Conservation (phyloP, 257 asterid genomes). For the Buddleja alternifolia region DNA sequence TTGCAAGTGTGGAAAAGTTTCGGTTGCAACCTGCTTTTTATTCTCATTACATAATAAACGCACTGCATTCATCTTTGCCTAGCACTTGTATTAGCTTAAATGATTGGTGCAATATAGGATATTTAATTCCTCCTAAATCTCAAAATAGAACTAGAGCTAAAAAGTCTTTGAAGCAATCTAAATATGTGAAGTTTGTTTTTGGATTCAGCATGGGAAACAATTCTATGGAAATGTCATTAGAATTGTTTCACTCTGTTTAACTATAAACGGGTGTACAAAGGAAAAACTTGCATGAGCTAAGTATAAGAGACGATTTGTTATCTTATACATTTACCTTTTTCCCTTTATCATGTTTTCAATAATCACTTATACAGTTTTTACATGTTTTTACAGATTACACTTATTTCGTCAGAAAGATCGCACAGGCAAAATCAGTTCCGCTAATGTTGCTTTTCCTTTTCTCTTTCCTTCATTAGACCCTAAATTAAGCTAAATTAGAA, state of each 20-base stretch:
- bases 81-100: constrained; percentile 4
- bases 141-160: background rate
- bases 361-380: background rate
- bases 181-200: background rate
- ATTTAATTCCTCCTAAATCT: constrained; percentile 9
- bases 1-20: background rate
- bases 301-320: background rate
- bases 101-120: constrained; percentile 1
- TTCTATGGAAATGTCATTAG: background rate
- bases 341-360: background rate
- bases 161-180: background rate
- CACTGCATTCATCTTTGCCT: background rate
- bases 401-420: background rate
- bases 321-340: too few relatives aligned
- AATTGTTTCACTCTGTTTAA: background rate
- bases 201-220: background rate
- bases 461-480: constrained; percentile 1
- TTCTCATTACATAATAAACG: background rate
- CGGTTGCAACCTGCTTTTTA: constrained; percentile 3
- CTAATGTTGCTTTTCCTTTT: too few relatives aligned
- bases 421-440: background rate
- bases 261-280: background rate
- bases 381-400: background rate
- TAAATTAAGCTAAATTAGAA: background rate
- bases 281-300: background rate